These are phyloP conservation scores for Lithospermum erythrorhizon DNA, from an alignment of 257 asterid species.

Conservation along the genomic window DNA sequence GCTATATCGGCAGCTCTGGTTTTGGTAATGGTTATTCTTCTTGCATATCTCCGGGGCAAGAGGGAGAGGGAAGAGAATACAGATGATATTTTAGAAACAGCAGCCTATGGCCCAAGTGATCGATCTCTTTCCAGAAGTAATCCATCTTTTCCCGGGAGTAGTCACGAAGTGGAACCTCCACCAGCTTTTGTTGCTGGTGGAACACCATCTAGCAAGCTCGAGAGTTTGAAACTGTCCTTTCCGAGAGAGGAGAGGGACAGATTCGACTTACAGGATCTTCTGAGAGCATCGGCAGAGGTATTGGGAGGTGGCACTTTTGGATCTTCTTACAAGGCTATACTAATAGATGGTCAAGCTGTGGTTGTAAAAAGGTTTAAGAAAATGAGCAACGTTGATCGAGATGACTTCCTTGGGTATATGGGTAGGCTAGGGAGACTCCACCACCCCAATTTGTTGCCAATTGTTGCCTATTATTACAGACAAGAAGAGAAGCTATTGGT, in stretches of 20 bases:
- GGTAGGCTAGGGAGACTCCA: slow-evolving; percentile 55
- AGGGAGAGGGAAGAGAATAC: slow-evolving; percentile 7
- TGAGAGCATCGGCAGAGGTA: slow-evolving; percentile 85
- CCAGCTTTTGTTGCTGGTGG: background rate
- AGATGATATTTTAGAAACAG: slow-evolving; percentile 6
- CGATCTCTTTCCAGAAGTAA: background rate
- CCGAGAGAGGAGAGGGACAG: slow-evolving; percentile 50
- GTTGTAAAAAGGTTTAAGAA: slow-evolving; percentile 86
- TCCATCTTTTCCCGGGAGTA: background rate
- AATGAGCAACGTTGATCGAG: slow-evolving; percentile 49
- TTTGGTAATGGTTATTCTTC: slow-evolving; percentile 28
- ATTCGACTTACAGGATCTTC: slow-evolving; percentile 67
- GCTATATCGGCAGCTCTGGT: slow-evolving; percentile 25
- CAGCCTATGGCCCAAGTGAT: background rate
- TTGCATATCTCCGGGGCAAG: slow-evolving; percentile 21
- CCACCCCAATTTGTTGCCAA: slow-evolving; percentile 58
- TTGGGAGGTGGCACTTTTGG: slow-evolving; percentile 80
- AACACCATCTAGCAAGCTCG: background rate
- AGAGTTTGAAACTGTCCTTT: slow-evolving; percentile 43
- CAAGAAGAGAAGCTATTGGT: slow-evolving; percentile 79
- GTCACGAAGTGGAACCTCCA: background rate
- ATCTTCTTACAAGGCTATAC: slow-evolving; percentile 73
- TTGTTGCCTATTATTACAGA: slow-evolving; percentile 74
- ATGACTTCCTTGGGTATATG: slow-evolving; percentile 87
- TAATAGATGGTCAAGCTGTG: slow-evolving; percentile 62